Conservation (phyloP, 163 green algal genomes). For the Botryococcus braunii region DNA sequence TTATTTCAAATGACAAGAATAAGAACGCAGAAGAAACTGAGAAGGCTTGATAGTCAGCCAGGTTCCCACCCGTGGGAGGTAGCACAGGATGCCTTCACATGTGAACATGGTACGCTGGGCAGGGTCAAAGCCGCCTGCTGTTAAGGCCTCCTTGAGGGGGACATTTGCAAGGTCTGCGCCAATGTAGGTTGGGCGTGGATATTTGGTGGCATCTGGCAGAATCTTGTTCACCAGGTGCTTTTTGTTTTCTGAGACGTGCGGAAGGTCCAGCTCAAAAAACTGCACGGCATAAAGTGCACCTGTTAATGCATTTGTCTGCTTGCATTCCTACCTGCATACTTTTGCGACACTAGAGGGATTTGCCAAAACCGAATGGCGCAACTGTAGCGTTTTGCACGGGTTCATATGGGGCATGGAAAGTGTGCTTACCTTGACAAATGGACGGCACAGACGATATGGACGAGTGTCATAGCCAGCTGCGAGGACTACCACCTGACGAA, state of each 20-base stretch:
- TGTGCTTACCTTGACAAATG: no score
- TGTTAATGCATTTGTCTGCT: no score
- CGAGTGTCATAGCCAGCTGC: conserved; percentile 53
- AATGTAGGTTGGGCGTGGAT: conserved; percentile 35
- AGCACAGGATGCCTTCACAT: conserved; percentile 53
- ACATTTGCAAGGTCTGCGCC: conserved; percentile 39
- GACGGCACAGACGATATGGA: conserved; percentile 47
- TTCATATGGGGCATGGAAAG: no score
- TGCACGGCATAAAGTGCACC: no score
- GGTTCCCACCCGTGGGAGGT: conserved; percentile 23
- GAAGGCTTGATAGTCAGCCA: not conserved
- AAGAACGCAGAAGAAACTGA: not conserved
- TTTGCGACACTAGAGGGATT: no score
- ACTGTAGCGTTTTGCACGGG: no score
- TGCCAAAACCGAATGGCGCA: no score
- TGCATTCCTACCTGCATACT: no score
- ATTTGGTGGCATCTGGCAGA: conserved; percentile 18
- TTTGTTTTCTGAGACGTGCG: conserved; percentile 36
- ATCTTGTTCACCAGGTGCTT: conserved; percentile 28
- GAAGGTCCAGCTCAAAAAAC: conserved; percentile 54
- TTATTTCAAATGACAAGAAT: not conserved
- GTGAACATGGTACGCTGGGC: conserved; percentile 42
- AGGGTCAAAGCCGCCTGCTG: conserved; percentile 37
- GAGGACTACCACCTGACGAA: conserved; percentile 48
- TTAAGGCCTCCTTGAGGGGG: conserved; percentile 29